Evolutionary conservation across 2,329 filamentous ascomycete species (phyloP).

Genomic region (Coniochaeta hoffmannii): DNA sequence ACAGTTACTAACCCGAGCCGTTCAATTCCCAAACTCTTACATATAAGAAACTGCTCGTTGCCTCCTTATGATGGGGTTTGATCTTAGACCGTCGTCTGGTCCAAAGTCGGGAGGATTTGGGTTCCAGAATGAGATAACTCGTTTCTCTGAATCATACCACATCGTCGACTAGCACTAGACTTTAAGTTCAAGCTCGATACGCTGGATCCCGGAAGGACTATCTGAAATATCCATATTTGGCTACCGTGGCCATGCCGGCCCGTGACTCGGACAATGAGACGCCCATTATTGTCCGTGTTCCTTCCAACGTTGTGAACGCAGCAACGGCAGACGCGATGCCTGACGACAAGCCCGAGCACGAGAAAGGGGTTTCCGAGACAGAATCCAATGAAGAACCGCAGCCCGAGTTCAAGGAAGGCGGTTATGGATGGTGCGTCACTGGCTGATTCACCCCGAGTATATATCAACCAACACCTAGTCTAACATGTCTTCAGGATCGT

Average conservation of each 20-base stretch:
- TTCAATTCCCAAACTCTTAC: background rate
- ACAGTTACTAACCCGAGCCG: background rate
- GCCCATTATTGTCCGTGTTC: background rate
- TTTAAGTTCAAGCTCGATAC: background rate
- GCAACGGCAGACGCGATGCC: slow-evolving; percentile 2
- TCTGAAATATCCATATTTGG: background rate
- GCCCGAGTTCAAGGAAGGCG: slow-evolving; percentile 41
- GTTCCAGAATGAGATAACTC: background rate
- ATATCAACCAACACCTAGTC: background rate
- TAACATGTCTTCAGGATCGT: slow-evolving; percentile 34
- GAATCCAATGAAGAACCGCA: slow-evolving; percentile 15
- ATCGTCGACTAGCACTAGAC: too few relatives aligned
- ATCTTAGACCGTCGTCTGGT: background rate
- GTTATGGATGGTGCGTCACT: slow-evolving; percentile 47
- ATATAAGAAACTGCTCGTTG: background rate
- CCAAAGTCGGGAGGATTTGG: background rate
- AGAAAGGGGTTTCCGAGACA: slow-evolving; percentile 9
- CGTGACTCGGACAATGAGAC: background rate
- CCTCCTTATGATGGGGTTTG: background rate
- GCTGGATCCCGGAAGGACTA: background rate
- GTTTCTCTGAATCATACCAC: background rate
- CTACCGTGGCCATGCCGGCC: background rate
- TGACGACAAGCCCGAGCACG: background rate
- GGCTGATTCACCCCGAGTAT: background rate
- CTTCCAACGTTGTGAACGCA: background rate